These are phyloP conservation scores for Sideroxylon spinosum DNA, from an alignment of 179 eudicot species.

Conservation along the genomic window DNA sequence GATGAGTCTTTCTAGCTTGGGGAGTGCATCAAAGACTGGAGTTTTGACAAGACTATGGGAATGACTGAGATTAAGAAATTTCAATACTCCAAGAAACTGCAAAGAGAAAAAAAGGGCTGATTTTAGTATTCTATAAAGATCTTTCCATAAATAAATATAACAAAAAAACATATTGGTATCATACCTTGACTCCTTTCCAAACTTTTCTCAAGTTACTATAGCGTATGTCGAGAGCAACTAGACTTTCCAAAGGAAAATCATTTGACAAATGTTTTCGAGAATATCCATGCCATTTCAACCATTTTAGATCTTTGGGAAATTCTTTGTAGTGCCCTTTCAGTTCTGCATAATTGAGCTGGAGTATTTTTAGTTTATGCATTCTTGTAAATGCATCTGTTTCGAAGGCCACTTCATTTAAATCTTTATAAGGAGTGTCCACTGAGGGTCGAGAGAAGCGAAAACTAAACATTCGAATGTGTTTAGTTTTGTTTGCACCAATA, in stretches of 20 bases:
- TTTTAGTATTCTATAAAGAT: no score
- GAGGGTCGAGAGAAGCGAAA: background rate
- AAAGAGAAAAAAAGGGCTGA: background rate
- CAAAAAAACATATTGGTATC: no score
- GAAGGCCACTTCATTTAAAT: background rate
- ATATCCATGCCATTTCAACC: slow-evolving; percentile 3
- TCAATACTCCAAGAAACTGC: background rate
- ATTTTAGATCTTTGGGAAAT: background rate
- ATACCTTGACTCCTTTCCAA: no score
- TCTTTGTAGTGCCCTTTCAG: background rate
- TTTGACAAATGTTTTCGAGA: background rate
- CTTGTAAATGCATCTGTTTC: background rate
- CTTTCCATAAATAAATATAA: no score
- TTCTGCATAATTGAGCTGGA: background rate
- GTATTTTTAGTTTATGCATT: background rate
- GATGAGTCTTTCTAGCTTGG: background rate
- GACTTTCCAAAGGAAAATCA: background rate
- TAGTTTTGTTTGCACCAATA: background rate
- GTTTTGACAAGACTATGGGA: background rate
- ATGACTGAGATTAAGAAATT: background rate
- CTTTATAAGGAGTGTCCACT: no score
- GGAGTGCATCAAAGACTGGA: background rate
- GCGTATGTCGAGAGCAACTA: background rate
- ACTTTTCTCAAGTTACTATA: background rate
- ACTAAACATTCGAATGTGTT: background rate